Conservation (phyloP, 2,329 filamentous ascomycete species). For the Fusarium cicatricum region DNA sequence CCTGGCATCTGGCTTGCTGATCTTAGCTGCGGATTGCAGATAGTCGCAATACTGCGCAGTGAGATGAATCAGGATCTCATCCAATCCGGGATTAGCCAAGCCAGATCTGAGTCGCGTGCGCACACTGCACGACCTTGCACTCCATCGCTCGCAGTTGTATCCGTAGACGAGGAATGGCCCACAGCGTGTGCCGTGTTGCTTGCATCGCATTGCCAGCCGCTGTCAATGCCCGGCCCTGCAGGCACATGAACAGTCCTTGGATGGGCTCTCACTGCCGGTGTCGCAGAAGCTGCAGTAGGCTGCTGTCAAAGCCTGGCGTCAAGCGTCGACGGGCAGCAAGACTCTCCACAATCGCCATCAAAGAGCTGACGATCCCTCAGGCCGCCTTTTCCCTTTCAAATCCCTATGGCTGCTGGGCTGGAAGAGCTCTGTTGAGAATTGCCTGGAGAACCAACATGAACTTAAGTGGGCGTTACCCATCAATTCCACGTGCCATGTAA, state of each 20-base stretch:
- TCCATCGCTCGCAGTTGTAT: not conserved
- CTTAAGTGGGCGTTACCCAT: constrained; percentile 25
- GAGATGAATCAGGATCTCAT: not conserved
- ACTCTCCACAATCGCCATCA: not conserved
- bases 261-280: constrained; percentile 30
- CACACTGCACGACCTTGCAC: constrained; percentile 1
- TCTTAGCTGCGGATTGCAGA: not conserved
- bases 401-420: not conserved
- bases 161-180: constrained; percentile 1
- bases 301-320: constrained; percentile 2
- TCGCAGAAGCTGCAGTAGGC: constrained; percentile 24
- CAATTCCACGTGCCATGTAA: constrained; percentile 40
- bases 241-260: constrained; percentile 10
- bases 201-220: constrained; percentile 19
- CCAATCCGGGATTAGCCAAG: not conserved
- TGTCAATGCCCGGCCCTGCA: constrained; percentile 30
- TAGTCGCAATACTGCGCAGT: not conserved
- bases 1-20: too few species aligned
- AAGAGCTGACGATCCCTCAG: not conserved
- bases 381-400: not conserved
- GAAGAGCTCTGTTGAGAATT: too few species aligned
- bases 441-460: too few species aligned
- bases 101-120: constrained; percentile 21
- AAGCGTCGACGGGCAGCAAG: not conserved
- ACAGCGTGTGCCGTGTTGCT: constrained; percentile 4